Base-by-base conservation (phyloP, 371 early-diverging fungal genomes). In the Choanephora cucurbitarum region DNA sequence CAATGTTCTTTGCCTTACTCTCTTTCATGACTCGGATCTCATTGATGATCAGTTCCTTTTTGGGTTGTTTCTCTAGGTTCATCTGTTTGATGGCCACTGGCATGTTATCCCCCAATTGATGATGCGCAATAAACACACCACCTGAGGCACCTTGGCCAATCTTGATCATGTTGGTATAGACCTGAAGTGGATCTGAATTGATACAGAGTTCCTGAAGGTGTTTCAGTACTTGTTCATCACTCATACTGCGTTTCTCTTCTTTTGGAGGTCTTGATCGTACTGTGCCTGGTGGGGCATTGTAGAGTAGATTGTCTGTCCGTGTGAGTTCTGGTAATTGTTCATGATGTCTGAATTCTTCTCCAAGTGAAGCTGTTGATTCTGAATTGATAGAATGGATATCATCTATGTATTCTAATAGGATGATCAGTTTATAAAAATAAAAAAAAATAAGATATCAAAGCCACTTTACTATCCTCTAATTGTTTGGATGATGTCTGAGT, bases 101-200 rank as follows among this genome's bases (percentile, higher is more conserved):
- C 39, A 79, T 69, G 14, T 76, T 63, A 22, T 81, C 77, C 2
- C 84, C 80, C 2, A 81, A 66, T 33, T 87, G 84, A 68, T 90
- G 79, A 1, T n/a, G n/a, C n/a, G 97, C 95, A 0, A 89, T 93
- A 62, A 80, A 96, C 0, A 97, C 97, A 41, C 94, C 93, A 23
- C 95, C 97, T 3, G 94, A 94, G 15, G 97, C 95, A n/a, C 96
- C 97, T 80, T 96, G 97, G 8, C 97, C 96, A 77, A 97, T 94
- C 80, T 95, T 94, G 52, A 88, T 83, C 60, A 95, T 81, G 69
- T 90, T 89, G 40, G 80, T 67, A 66, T 91, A 91, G 32, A 85
- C 58, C 54, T 78, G 74, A 32, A 81, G 85, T 9, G 95, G 95
- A 73, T 97, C 94, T 21, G 86, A 90, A 34, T 88, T 88, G 37